phyloP scores from a whole-genome alignment of 176 grass and related monocot genomes.

The Zea mays region DNA sequence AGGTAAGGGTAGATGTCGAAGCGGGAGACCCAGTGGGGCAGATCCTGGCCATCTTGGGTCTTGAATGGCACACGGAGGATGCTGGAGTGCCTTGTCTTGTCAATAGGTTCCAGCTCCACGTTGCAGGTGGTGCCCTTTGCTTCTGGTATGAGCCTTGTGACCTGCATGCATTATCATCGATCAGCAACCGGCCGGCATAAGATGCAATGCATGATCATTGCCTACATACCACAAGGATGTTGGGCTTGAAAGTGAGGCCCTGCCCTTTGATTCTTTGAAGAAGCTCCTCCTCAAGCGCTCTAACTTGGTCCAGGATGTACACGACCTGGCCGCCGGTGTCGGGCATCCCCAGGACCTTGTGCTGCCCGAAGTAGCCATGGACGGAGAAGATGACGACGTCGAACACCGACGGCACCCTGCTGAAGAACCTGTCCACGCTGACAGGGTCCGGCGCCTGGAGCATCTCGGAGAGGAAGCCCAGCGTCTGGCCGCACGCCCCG shows the following conservation, averaged over 20 bases:
- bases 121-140: constrained; percentile 72
- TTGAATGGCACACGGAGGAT: constrained; percentile 67
- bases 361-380: constrained; percentile 80
- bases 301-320: constrained; percentile 81
- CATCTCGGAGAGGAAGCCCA: constrained; percentile 62
- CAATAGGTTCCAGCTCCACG: constrained; percentile 56
- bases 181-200: no score
- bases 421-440: constrained; percentile 63
- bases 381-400: constrained; percentile 67
- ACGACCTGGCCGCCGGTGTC: constrained; percentile 86
- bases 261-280: constrained; percentile 62
- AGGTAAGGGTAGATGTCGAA: constrained; percentile 92
- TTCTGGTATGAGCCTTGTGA: constrained; percentile 77
- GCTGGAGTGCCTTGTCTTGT: constrained; percentile 57
- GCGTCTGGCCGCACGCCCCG: constrained; percentile 47
- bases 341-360: constrained; percentile 70
- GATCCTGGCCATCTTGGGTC: constrained; percentile 40
- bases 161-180: constrained; percentile 28
- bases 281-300: constrained; percentile 66
- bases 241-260: constrained; percentile 54
- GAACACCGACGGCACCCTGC: constrained; percentile 61
- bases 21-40: constrained; percentile 64
- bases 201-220: no score
- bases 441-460: constrained; percentile 70
- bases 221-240: constrained; percentile 65